Evolutionary conservation across 345 rosid genomes (phyloP), one percentile per base, ranked within the genome.

Genomic region (Eutrema yunnanense): DNA sequence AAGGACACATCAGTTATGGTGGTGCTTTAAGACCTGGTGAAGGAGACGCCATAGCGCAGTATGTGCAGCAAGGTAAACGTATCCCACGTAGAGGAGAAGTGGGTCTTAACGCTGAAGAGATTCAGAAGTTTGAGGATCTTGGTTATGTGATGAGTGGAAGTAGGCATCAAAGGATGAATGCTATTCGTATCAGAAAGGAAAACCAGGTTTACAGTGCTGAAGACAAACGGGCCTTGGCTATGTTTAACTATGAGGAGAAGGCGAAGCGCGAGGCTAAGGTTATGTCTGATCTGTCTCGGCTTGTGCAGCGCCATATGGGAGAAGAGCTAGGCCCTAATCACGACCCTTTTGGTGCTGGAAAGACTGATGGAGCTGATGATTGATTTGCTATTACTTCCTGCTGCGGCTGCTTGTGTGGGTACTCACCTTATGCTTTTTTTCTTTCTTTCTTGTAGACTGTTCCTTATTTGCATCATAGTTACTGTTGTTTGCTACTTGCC

Each of bases 11-110:
- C 22, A 90, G 97, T 75, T 96, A 96, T 72, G 98, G 99, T 76
- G 97, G 98, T 68, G 99, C 99, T 2, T 78, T 96, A 72, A 82
- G 99, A 73, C 99, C 99, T 13, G 98, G 98, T 78, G 99, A 96
- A 87, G 97, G 99, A 81, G 99, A 92, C 53, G 98, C 96, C 10
- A 92, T 96, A 76, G 98, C 99, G 2, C 98, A 92, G 82, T 92
- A 96, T 78, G 99, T 92, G 53, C 98, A 92, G 69, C 98, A 96
- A 82, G 97, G 99, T 56, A 95, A 95, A 81, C 96, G 97, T 86
- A 95, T 95, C 40, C 99, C 97, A 6, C 90, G 97, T 62, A 88
- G 99, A 90, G 99, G 99, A 70, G 99, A 96, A 84, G 99, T 96
- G 81, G 99, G 98, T 86, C 88, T 96, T 47, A 88, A 92, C 19